Evolutionary conservation across 1,139 yeast genomes (phyloP).

Genomic region (Saccharomycopsis phalli): DNA sequence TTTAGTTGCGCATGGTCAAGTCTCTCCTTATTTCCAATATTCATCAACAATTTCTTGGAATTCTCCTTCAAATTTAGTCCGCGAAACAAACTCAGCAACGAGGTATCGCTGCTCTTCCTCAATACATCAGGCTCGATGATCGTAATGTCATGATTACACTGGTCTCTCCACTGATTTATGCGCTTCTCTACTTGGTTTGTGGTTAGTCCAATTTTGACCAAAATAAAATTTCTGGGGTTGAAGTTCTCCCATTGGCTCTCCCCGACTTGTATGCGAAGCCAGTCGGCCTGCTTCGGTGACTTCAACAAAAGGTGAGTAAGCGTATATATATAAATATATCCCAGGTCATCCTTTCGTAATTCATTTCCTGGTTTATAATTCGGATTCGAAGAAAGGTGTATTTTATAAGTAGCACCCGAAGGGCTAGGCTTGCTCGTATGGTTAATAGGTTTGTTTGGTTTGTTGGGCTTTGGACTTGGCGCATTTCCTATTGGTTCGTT

Average conservation of each 20-base stretch:
- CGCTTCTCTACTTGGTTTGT: constrained; percentile 14
- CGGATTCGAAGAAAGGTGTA: constrained; percentile 1
- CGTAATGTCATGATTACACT: constrained; percentile 16
- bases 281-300: constrained; percentile 4
- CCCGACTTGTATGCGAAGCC: constrained; percentile 10
- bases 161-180: constrained; percentile 18
- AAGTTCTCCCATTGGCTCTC: neutral
- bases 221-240: constrained; percentile 10
- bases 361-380: neutral
- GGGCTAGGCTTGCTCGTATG: neutral
- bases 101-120: constrained; percentile 1
- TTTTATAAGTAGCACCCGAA: neutral
- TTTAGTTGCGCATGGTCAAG: constrained; percentile 2
- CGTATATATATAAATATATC: constrained; percentile 18
- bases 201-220: constrained; percentile 18
- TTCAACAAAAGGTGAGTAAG: constrained; percentile 7
- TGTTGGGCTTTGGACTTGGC: neutral
- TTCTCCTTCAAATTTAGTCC: neutral
- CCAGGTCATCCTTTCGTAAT: too few species aligned
- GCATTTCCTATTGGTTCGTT: neutral
- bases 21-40: constrained; percentile 1
- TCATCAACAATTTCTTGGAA: neutral
- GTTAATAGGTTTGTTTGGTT: neutral
- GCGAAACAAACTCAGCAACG: constrained; percentile 1
- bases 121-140: constrained; percentile 10